Conservation (phyloP, 352 stramenopile species). For the Blastocystis sp. region DNA sequence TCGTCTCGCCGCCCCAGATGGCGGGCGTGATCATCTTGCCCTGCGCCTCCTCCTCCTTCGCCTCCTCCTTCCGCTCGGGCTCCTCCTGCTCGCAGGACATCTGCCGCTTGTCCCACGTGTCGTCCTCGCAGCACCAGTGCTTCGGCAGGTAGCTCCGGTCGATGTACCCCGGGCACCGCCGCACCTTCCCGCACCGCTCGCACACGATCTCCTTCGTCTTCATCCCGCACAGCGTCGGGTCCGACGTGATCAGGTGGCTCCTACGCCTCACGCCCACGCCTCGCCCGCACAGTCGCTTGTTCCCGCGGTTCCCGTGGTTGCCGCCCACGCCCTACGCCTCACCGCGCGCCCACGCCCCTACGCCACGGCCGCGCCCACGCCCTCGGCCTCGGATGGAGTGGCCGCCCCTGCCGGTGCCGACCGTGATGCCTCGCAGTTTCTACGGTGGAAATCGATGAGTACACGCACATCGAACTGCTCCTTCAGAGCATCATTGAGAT, state of each 20-base stretch:
- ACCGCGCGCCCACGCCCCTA: background rate
- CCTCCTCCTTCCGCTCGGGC: background rate
- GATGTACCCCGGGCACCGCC: conserved; percentile 37
- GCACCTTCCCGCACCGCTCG: conserved; percentile 30
- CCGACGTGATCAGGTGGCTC: conserved; percentile 42
- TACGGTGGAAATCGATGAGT: background rate
- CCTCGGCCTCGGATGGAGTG: conserved; percentile 7
- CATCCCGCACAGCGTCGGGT: conserved; percentile 30
- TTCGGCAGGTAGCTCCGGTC: conserved; percentile 32
- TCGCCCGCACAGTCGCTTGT: conserved; percentile 25
- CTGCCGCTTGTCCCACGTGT: conserved; percentile 45
- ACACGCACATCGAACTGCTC: conserved; percentile 54
- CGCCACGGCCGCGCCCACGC: conserved; percentile 21
- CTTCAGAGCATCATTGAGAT: conserved; percentile 4
- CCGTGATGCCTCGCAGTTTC: conserved; percentile 52
- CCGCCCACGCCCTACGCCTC: background rate
- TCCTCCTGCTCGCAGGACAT: conserved; percentile 19
- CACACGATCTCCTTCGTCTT: conserved; percentile 2
- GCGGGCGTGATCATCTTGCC: conserved; percentile 40
- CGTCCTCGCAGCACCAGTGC: conserved; percentile 32
- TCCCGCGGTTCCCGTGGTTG: conserved; percentile 14
- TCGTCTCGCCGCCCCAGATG: conserved; percentile 58
- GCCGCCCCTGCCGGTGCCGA: background rate
- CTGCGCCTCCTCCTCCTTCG: conserved; percentile 4
- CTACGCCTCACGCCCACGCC: background rate